Percentiles rank a stretch among this genome's conserved stretches.
Conservation (phyloP, 2,329 filamentous ascomycete genomes). For the Akanthomyces muscarius region DNA sequence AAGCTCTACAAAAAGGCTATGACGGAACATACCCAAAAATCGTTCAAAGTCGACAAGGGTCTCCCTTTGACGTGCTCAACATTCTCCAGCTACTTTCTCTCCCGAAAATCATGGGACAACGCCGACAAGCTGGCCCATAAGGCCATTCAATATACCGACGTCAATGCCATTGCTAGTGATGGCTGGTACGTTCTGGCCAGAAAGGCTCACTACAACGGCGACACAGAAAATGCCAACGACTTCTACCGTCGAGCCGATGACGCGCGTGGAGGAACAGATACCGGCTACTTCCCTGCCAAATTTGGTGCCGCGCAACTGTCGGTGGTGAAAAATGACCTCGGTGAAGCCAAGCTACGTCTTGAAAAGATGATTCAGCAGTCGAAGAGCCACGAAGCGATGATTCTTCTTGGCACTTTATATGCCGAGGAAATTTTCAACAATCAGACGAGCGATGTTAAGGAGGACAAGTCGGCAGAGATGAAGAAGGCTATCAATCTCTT, state of each 20-base stretch:
- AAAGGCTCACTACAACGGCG: constrained; percentile 81
- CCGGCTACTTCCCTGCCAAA: constrained; percentile 88
- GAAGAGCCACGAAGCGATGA: constrained; percentile 84
- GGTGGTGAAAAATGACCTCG: constrained; percentile 76
- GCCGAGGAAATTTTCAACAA: constrained; percentile 89
- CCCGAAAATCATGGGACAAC: constrained; percentile 72
- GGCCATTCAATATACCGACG: constrained; percentile 91
- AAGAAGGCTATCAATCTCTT: constrained; percentile 84
- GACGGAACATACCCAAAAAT: constrained; percentile 88
- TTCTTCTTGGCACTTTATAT: constrained; percentile 83
- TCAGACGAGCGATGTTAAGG: constrained; percentile 67
- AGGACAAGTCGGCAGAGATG: constrained; percentile 80
- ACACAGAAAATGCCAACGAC: constrained; percentile 71
- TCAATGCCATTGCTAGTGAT: constrained; percentile 94
- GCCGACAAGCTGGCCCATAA: constrained; percentile 86
- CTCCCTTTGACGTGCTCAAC: constrained; percentile 85
- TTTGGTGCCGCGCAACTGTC: constrained; percentile 90
- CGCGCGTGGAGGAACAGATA: constrained; percentile 85
- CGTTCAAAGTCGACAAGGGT: constrained; percentile 90
- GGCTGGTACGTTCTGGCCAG: constrained; percentile 93
- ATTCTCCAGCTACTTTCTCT: constrained; percentile 86
- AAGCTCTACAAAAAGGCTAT: constrained; percentile 88
- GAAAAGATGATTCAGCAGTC: constrained; percentile 91
- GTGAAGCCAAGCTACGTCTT: constrained; percentile 86
- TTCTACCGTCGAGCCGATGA: constrained; percentile 90